Conservation (phyloP, 2,329 filamentous ascomycete genomes). For the Apiospora sp. region DNA sequence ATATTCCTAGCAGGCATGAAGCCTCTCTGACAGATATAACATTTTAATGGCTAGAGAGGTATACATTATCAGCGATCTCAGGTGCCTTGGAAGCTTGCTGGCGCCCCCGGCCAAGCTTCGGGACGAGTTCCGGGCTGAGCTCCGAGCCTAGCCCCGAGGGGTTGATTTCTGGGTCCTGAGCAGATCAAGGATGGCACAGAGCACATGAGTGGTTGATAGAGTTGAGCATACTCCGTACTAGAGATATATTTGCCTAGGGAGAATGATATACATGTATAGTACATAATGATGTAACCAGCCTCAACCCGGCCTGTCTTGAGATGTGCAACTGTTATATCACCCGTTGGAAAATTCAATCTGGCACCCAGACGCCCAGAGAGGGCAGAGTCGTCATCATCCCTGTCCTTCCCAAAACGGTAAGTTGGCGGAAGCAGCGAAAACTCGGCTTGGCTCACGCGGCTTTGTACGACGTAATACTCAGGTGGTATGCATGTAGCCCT, state of each 20-base stretch:
- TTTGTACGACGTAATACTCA: constrained; percentile 16
- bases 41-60: not conserved
- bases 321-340: not conserved
- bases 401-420: not conserved
- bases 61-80: not conserved
- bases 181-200: constrained; percentile 17
- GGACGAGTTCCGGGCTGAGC: constrained; percentile 13
- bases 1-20: not conserved
- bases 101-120: constrained; percentile 1
- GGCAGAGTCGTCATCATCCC: not conserved
- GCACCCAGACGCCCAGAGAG: not conserved
- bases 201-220: not conserved
- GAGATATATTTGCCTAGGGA: too few relatives aligned
- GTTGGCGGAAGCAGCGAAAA: constrained; percentile 21
- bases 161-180: not conserved
- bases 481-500: constrained; percentile 19
- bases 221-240: not conserved
- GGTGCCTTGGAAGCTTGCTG: not conserved
- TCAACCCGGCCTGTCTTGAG: not conserved
- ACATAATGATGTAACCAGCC: not conserved
- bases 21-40: not conserved
- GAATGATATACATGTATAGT: not conserved
- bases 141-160: constrained; percentile 17
- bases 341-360: not conserved
- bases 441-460: constrained; percentile 14